Evolutionary conservation across 805 yeast species (phyloP).

Genomic region (Teunomyces funiuensis): DNA sequence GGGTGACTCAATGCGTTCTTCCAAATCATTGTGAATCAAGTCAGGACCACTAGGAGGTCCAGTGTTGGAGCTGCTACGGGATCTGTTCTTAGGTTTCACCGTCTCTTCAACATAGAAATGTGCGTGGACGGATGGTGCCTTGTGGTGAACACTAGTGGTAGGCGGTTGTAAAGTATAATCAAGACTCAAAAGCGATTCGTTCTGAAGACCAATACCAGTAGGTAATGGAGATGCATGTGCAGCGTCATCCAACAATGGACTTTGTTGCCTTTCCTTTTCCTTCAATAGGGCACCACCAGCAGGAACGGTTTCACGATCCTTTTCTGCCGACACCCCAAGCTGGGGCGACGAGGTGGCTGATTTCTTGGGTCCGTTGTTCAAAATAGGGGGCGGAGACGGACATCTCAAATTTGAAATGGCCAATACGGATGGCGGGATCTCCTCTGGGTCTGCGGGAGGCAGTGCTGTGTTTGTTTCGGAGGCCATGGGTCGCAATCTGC

Average conservation of each 20-base stretch:
- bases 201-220: background rate
- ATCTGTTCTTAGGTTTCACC: constrained; percentile 46
- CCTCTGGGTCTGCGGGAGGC: constrained; percentile 2
- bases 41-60: constrained; percentile 14
- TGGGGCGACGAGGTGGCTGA: constrained; percentile 2
- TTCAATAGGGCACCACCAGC: constrained; percentile 48
- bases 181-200: constrained; percentile 10
- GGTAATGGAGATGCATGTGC: background rate
- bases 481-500: background rate
- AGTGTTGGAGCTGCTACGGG: constrained; percentile 40
- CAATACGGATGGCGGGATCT: constrained; percentile 49
- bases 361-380: constrained; percentile 25
- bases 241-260: background rate
- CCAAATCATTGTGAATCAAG: background rate
- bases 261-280: constrained; percentile 13
- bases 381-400: constrained; percentile 74
- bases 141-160: constrained; percentile 40
- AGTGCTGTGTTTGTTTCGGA: background rate
- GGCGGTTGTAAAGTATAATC: constrained; percentile 34
- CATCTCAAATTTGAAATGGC: constrained; percentile 61
- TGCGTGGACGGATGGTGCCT: constrained; percentile 69
- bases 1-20: constrained; percentile 1
- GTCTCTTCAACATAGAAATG: constrained; percentile 74
- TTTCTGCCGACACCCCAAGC: constrained; percentile 1
- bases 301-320: constrained; percentile 32